Conservation (phyloP, 352 stramenopile genomes). For the Pythium chondricola region DNA sequence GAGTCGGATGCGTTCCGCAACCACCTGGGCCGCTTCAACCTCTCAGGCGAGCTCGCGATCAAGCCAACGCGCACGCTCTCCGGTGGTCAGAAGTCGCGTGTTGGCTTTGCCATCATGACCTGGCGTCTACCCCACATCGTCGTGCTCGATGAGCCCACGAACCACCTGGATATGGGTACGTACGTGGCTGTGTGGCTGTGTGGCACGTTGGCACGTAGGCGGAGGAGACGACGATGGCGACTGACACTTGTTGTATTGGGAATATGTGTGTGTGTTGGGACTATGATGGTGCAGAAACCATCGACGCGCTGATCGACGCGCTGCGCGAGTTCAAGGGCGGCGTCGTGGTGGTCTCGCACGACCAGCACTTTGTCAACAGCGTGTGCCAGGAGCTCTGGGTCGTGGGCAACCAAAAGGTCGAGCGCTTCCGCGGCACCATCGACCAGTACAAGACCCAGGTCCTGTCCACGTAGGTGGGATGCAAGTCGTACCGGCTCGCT, state of each 20-base stretch:
- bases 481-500: no score
- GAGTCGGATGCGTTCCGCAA: slow-evolving; percentile 88
- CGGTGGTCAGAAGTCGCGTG: slow-evolving; percentile 93
- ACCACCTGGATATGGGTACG: slow-evolving; percentile 93
- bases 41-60: slow-evolving; percentile 92
- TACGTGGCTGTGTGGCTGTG: no score
- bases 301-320: slow-evolving; percentile 55
- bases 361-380: slow-evolving; percentile 97
- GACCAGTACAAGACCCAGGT: slow-evolving; percentile 80
- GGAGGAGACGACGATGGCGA: no score
- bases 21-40: slow-evolving; percentile 95
- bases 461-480: no score
- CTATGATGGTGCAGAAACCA: slow-evolving; percentile 38
- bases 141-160: slow-evolving; percentile 96
- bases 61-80: slow-evolving; percentile 94
- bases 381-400: slow-evolving; percentile 93
- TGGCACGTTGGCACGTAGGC: no score
- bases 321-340: slow-evolving; percentile 97
- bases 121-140: slow-evolving; percentile 95
- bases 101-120: slow-evolving; percentile 93
- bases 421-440: slow-evolving; percentile 72
- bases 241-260: no score
- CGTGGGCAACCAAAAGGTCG: slow-evolving; percentile 69
- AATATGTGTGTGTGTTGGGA: slow-evolving; percentile 10
- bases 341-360: slow-evolving; percentile 96